Base-by-base conservation (phyloP, 2,329 filamentous ascomycete species). In the Claviceps digitariae region DNA sequence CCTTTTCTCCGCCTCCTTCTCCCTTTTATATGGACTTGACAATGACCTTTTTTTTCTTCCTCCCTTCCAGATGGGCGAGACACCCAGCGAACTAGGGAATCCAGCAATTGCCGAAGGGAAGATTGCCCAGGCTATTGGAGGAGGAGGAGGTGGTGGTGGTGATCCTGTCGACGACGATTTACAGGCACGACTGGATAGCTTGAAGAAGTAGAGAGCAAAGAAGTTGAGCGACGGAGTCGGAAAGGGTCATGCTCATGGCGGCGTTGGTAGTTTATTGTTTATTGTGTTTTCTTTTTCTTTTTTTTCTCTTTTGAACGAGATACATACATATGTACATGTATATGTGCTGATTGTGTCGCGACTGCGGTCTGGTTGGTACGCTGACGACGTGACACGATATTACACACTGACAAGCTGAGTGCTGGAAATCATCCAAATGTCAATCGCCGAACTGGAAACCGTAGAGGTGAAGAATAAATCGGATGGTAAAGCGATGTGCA, bases 121-220 rank as follows among this genome's bases (percentile, higher is more conserved):
- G 63, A 81, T 97, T 57, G 91, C 93, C 48, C 87, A 97, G 67
- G 90, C 91, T 17, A 78, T 97, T 59, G 89, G 88, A 8, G 82
- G 77, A 12, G 72, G 73, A 5, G 69, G 70, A 4, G 40, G 40
- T 12, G 44, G 43, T 6, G 62, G 62, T 15, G 66, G 66, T 13
- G 82, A 83, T 61, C 74, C 79, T 5, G 83, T 81, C n/a, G 90
- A 96, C 63, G 89, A 96, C 64, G 93, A 96, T 66, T 79, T 98
- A 27, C 90, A 97, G 72, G 91, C 93, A 58, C 82, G 93, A 55
- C 78, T 98, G 51, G 89, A 97, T 67, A 95, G 90, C 68, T 73
- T 97, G 59, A 78, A 87, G 64, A 76, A 77, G 67, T 81, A 45
- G 44, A 17, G 20, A 7, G 31, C n/a, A 48, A 9, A 23, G 31